These are phyloP conservation scores for Patellifolia procumbens DNA, from an alignment of 179 eudicot species.

Conservation along the genomic window DNA sequence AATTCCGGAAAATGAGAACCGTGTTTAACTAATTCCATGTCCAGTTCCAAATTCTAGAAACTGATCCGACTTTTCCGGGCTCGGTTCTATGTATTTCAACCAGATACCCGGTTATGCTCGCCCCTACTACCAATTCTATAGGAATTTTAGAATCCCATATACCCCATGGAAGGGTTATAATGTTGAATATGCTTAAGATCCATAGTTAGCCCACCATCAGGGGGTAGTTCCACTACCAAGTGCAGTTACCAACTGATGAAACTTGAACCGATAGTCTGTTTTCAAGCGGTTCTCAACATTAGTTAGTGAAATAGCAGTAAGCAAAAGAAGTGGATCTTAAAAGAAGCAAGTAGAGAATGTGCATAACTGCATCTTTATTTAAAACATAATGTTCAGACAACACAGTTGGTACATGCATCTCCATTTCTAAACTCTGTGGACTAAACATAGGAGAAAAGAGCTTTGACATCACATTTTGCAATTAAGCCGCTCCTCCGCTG, in stretches of 20 bases:
- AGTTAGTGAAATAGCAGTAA: not conserved
- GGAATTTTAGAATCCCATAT: too few relatives aligned
- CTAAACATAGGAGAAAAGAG: slow-evolving; percentile 18
- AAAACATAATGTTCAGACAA: slow-evolving; percentile 28
- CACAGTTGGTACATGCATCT: slow-evolving; percentile 29
- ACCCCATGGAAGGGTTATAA: too few relatives aligned
- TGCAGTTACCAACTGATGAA: not conserved
- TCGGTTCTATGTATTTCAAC: too few relatives aligned
- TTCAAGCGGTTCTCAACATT: not conserved
- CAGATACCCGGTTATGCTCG: too few relatives aligned
- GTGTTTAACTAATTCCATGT: too few relatives aligned
- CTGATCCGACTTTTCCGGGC: too few relatives aligned
- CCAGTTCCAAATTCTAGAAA: too few relatives aligned
- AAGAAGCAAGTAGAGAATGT: slow-evolving; percentile 9
- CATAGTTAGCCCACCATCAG: too few relatives aligned
- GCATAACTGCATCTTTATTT: slow-evolving; percentile 34
- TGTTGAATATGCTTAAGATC: too few relatives aligned
- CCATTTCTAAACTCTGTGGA: slow-evolving; percentile 13
- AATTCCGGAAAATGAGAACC: too few relatives aligned
- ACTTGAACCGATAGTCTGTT: not conserved
- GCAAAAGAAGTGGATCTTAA: not conserved
- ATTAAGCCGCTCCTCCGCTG: slow-evolving; percentile 78
- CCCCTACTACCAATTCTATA: too few relatives aligned
- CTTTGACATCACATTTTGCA: slow-evolving; percentile 16
- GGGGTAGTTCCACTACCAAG: not conserved